phyloP scores from a whole-genome alignment of 352 stramenopile species.

The Phytophthora pluvialis region DNA sequence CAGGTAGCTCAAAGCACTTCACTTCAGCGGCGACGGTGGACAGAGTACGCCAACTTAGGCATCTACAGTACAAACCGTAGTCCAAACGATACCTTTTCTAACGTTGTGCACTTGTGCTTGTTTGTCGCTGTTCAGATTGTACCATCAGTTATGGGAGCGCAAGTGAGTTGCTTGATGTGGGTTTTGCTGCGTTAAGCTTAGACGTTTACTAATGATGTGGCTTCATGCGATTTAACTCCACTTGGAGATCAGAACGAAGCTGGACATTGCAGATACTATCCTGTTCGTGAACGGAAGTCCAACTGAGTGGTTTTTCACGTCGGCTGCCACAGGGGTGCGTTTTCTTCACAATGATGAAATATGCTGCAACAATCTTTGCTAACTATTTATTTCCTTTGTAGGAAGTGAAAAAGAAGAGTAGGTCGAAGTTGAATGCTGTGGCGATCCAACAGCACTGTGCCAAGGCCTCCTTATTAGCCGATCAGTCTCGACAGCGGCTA shows the following conservation, averaged over 20 bases:
- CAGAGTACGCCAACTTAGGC: slow-evolving; percentile 42
- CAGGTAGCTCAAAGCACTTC: slow-evolving; percentile 51
- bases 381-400: slow-evolving; percentile 8
- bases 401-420: slow-evolving; percentile 61
- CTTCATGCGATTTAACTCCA: background rate
- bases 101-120: background rate
- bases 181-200: background rate
- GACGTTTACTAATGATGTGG: too few relatives aligned
- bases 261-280: slow-evolving; percentile 69
- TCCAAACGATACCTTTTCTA: background rate
- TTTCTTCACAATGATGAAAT: background rate
- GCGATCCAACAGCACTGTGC: slow-evolving; percentile 40
- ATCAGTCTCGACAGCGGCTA: slow-evolving; percentile 15
- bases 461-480: slow-evolving; percentile 31
- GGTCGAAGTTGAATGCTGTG: slow-evolving; percentile 22
- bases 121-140: slow-evolving; percentile 47
- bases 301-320: slow-evolving; percentile 71
- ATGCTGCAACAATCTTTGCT: background rate
- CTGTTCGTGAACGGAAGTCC: slow-evolving; percentile 50
- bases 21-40: slow-evolving; percentile 63
- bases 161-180: slow-evolving; percentile 37
- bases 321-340: slow-evolving; percentile 53
- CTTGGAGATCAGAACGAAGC: slow-evolving; percentile 41
- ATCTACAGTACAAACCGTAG: too few relatives aligned
- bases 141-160: slow-evolving; percentile 62